A percentile compares a stretch with the other conserved stretches of the same genome.
Conservation (phyloP, 352 stramenopile species). For the Phytophthora sansomeana region DNA sequence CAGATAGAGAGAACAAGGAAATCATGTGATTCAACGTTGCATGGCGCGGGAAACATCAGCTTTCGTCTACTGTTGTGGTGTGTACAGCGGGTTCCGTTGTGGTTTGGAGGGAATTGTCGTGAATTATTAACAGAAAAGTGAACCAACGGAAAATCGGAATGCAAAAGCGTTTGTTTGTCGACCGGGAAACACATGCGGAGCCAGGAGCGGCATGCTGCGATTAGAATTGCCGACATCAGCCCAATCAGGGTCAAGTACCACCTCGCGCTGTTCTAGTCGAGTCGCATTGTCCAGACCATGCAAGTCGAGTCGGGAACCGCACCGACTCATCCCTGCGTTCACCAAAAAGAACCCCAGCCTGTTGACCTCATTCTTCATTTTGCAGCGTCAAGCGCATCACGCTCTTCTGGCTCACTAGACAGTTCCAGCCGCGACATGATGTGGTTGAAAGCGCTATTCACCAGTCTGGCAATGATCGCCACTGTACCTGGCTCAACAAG, state of each 20-base stretch:
- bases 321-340: slow-evolving; percentile 9
- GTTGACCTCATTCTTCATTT: slow-evolving; percentile 27
- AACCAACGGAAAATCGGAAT: slow-evolving; percentile 6
- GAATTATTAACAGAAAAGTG: slow-evolving; percentile 1
- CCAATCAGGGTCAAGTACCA: slow-evolving; percentile 22
- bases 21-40: not conserved
- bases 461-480: slow-evolving; percentile 3
- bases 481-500: not conserved
- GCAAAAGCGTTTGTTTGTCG: slow-evolving; percentile 8
- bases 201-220: slow-evolving; percentile 6
- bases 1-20: not conserved
- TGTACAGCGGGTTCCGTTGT: not conserved
- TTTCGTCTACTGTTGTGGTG: not conserved
- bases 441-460: slow-evolving; percentile 8
- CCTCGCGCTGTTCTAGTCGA: slow-evolving; percentile 24
- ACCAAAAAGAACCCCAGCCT: slow-evolving; percentile 7
- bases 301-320: slow-evolving; percentile 1
- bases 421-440: slow-evolving; percentile 6
- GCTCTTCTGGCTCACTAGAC: not conserved
- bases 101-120: not conserved
- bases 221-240: slow-evolving; percentile 16
- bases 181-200: slow-evolving; percentile 22
- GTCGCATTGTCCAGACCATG: not conserved
- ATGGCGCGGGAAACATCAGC: not conserved
- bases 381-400: slow-evolving; percentile 9